phyloP scores from a whole-genome alignment of 495 filamentous ascomycete species.

The Talaromyces nanjingensis region DNA sequence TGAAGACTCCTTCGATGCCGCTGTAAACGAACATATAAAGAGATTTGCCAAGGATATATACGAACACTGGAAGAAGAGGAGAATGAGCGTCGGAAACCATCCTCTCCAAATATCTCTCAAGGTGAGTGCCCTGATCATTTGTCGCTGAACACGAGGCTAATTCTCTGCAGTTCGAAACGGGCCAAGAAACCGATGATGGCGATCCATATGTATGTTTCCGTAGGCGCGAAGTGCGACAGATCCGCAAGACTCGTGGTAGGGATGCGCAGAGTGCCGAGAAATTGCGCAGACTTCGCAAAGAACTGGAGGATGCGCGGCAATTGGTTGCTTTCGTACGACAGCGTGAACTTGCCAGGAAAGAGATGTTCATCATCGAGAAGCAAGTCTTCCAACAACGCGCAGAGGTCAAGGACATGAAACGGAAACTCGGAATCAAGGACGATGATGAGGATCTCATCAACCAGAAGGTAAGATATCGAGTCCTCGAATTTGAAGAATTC shows the following conservation, averaged over 20 bases:
- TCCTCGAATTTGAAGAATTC: neutral
- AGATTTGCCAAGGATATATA: conserved; percentile 80
- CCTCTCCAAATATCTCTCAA: conserved; percentile 69
- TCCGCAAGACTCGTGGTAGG: conserved; percentile 86
- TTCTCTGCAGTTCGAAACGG: conserved; percentile 69
- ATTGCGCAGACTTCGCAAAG: conserved; percentile 81
- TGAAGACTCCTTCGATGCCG: conserved; percentile 66
- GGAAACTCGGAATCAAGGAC: conserved; percentile 79
- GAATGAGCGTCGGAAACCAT: conserved; percentile 57
- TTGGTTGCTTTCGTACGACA: conserved; percentile 68
- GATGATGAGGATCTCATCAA: conserved; percentile 94
- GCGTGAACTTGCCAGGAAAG: conserved; percentile 70
- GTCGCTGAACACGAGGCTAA: conserved; percentile 10
- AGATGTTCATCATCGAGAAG: conserved; percentile 65
- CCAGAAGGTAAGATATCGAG: conserved; percentile 61
- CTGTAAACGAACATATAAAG: conserved; percentile 57
- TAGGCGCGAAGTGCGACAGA: conserved; percentile 87
- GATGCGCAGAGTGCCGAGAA: conserved; percentile 94
- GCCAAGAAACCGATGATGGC: conserved; percentile 86
- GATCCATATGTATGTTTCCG: conserved; percentile 99
- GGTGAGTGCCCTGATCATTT: conserved; percentile 26
- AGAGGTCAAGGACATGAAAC: conserved; percentile 77
- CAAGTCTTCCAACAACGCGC: conserved; percentile 73
- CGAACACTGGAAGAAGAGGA: conserved; percentile 77
- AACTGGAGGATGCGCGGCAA: conserved; percentile 82